Percentiles rank a stretch among this genome's conserved stretches.
phyloP scores from a whole-genome alignment of 495 filamentous ascomycete genomes.

The Penicillium alfredii region DNA sequence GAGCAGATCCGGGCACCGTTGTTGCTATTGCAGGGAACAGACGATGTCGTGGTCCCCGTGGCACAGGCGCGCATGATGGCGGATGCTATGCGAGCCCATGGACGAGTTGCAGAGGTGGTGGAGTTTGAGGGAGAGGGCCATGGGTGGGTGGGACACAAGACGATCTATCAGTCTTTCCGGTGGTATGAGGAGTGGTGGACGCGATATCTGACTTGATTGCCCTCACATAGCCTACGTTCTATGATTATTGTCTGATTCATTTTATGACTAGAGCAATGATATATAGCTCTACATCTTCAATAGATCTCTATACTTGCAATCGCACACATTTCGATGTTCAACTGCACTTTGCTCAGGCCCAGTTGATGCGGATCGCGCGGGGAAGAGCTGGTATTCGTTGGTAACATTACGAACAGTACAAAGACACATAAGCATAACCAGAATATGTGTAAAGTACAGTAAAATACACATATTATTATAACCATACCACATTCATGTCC shows the following conservation, averaged over 20 bases:
- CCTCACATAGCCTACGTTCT: too few relatives aligned
- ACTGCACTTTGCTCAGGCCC: too few relatives aligned
- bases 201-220: constrained; percentile 16
- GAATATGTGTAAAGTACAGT: neutral
- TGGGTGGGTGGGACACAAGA: constrained; percentile 24
- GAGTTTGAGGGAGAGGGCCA: constrained; percentile 46
- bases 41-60: constrained; percentile 43
- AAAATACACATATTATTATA: too few relatives aligned
- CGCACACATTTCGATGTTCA: too few relatives aligned
- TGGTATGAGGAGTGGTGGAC: constrained; percentile 25
- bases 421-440: neutral
- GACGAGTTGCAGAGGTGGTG: constrained; percentile 37
- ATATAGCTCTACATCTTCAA: too few relatives aligned
- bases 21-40: constrained; percentile 42
- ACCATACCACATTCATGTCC: neutral
- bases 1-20: constrained; percentile 40
- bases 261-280: too few relatives aligned
- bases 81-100: constrained; percentile 28
- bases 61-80: constrained; percentile 42
- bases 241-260: too few relatives aligned
- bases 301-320: neutral
- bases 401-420: neutral
- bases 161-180: constrained; percentile 19
- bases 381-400: too few relatives aligned
- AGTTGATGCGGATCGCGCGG: too few relatives aligned